Conservation (phyloP, 2,329 filamentous ascomycete species). For the Aspergillus fructus region DNA sequence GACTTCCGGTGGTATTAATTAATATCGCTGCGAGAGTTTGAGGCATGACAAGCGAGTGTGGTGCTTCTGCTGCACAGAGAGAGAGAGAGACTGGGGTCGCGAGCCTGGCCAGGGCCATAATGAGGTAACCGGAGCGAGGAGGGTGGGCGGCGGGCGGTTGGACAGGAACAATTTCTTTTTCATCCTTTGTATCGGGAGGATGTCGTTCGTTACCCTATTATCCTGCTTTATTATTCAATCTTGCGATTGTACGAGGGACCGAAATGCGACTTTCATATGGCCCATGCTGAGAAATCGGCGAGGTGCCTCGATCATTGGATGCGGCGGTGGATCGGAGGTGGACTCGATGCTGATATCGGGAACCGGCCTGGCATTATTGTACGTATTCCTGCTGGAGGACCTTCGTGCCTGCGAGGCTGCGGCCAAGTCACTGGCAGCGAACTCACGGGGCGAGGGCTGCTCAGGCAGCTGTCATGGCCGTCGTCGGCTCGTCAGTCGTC, state of each 20-base stretch:
- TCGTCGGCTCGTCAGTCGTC: background rate
- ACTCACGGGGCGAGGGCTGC: too few species aligned
- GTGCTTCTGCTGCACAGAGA: background rate
- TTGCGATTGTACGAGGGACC: too few species aligned
- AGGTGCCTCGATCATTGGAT: too few species aligned
- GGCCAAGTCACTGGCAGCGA: too few species aligned
- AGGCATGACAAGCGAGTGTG: slow-evolving; percentile 10
- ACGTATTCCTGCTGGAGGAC: background rate
- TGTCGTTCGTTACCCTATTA: background rate
- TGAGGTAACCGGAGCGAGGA: slow-evolving; percentile 13
- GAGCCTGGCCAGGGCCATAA: background rate
- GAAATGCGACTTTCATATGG: background rate
- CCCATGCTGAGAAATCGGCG: background rate
- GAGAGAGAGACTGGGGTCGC: background rate
- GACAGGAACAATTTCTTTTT: background rate
- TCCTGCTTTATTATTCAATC: background rate
- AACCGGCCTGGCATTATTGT: background rate
- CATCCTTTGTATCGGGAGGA: background rate
- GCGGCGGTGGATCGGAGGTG: background rate
- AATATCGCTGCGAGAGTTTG: background rate
- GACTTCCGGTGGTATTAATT: background rate
- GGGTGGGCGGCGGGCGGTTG: background rate
- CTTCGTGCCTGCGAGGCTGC: too few species aligned
- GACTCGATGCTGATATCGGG: background rate
- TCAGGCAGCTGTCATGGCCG: background rate